Conservation (phyloP, 2,329 filamentous ascomycete species). For the Fusarium albidum region DNA sequence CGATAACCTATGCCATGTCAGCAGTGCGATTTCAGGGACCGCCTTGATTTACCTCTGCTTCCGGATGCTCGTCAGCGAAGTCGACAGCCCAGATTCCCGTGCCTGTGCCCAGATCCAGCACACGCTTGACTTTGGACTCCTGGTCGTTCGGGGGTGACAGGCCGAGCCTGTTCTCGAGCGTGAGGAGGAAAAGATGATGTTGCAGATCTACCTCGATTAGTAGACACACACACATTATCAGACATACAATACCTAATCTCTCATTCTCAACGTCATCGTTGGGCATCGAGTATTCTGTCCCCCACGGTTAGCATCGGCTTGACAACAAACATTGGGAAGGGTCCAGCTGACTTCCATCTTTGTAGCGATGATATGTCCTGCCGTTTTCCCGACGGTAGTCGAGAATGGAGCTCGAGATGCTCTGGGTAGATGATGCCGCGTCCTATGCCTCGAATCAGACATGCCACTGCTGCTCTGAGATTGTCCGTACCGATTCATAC, state of each 20-base stretch:
- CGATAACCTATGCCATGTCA: neutral
- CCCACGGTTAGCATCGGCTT: rapidly evolving
- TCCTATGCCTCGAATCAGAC: neutral
- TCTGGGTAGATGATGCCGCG: slow-evolving; percentile 10
- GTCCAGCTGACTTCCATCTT: slow-evolving; percentile 14
- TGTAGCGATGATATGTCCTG: slow-evolving; percentile 14
- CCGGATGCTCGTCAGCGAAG: slow-evolving; percentile 10
- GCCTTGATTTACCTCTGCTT: neutral
- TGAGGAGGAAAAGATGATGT: slow-evolving; percentile 2
- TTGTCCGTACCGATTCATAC: neutral
- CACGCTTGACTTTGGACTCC: slow-evolving; percentile 6
- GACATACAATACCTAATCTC: slow-evolving; percentile 1
- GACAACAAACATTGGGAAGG: rapidly evolving
- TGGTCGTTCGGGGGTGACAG: slow-evolving; percentile 1
- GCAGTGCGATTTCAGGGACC: rapidly evolving
- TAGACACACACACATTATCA: no score
- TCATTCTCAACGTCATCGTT: slow-evolving; percentile 14
- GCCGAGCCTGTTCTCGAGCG: slow-evolving; percentile 2
- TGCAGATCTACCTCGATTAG: slow-evolving; percentile 4
- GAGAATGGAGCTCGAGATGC: slow-evolving; percentile 11
- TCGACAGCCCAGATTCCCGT: slow-evolving; percentile 10
- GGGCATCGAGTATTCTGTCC: slow-evolving; percentile 8
- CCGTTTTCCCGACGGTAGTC: slow-evolving; percentile 11
- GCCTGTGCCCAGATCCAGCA: slow-evolving; percentile 8
- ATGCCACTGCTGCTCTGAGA: no score